A percentile compares a stretch with the other conserved stretches of the same genome.
phyloP scores from a whole-genome alignment of 306 rosid genomes.

The Quercus wislizeni region DNA sequence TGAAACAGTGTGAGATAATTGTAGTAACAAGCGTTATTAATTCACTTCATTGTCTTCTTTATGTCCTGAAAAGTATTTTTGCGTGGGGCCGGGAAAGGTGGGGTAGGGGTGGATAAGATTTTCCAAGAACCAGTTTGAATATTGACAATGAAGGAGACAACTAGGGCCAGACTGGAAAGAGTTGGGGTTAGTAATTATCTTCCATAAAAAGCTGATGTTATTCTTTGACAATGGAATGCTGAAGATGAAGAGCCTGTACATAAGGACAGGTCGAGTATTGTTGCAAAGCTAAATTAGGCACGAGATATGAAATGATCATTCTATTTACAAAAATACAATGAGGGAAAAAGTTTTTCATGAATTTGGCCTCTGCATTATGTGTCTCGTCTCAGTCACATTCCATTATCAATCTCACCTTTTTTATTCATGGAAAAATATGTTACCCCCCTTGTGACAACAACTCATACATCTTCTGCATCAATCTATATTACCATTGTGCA shows the following conservation, averaged over 20 bases:
- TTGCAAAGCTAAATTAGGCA: constrained; percentile 35
- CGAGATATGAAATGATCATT: constrained; percentile 12
- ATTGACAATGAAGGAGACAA: neutral
- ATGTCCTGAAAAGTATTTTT: neutral
- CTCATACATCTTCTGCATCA: neutral
- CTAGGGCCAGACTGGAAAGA: neutral
- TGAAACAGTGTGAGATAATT: neutral
- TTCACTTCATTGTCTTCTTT: neutral
- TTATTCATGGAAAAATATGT: constrained; percentile 24
- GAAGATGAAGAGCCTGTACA: neutral
- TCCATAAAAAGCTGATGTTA: neutral
- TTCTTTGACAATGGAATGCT: constrained; percentile 2
- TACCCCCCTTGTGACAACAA: neutral
- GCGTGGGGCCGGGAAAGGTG: neutral
- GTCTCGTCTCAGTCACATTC: constrained; percentile 31
- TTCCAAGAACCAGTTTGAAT: neutral
- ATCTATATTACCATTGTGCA: constrained; percentile 1
- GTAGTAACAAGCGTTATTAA: neutral
- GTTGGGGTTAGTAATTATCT: neutral
- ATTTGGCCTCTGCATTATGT: constrained; percentile 14
- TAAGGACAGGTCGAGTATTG: constrained; percentile 18
- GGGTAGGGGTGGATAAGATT: neutral
- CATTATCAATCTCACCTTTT: constrained; percentile 20
- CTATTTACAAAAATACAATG: constrained; percentile 4
- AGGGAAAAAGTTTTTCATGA: constrained; percentile 16